These are phyloP conservation scores for Begonia fuchsioides DNA, from an alignment of 306 rosid genomes.

Conservation along the genomic window DNA sequence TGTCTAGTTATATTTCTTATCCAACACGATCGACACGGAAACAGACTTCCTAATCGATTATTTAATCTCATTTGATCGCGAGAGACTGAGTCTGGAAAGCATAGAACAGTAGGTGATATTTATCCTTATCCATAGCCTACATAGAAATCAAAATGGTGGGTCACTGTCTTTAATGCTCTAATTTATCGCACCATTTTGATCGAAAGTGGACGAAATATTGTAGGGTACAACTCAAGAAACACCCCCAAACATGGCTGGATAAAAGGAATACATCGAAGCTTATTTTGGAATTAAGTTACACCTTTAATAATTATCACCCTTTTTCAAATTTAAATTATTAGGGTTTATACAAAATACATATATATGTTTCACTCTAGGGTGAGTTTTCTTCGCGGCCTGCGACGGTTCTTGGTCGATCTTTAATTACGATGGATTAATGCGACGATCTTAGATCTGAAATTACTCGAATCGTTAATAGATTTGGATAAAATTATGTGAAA, in stretches of 20 bases:
- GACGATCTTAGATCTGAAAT: neutral
- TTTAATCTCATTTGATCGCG: no score
- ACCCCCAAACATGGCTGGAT: neutral
- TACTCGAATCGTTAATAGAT: neutral
- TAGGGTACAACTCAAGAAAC: neutral
- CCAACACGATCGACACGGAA: no score
- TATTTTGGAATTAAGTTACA: neutral
- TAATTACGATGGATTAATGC: neutral
- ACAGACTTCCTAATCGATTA: no score
- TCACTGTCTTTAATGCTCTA: constrained; percentile 25
- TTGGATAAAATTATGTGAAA: neutral
- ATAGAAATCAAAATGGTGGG: neutral
- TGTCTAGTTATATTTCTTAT: no score
- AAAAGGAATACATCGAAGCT: neutral
- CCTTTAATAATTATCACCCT: neutral
- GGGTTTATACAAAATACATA: neutral
- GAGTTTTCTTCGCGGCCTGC: neutral
- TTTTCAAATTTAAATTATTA: neutral
- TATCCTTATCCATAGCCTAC: no score
- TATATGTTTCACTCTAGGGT: neutral
- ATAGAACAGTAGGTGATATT: no score
- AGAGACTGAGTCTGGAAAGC: no score
- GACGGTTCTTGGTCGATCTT: no score
- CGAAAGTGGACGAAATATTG: neutral
- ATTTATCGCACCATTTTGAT: neutral